Evolutionary conservation across 2,329 filamentous ascomycete species (phyloP).

Genomic region (Pyrenochaeta sp.): DNA sequence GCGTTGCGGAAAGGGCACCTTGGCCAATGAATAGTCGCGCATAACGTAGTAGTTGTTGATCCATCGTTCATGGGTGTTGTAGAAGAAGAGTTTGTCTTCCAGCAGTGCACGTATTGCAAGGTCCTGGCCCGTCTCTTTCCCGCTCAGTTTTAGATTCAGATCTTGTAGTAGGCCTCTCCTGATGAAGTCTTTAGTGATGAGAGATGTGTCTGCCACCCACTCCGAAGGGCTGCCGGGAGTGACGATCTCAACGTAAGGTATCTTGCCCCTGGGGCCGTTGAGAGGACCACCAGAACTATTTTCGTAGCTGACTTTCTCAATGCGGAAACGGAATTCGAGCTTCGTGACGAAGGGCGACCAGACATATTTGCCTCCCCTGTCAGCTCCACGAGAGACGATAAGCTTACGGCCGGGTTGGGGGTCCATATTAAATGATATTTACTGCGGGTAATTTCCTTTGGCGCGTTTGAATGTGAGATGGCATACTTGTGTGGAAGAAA

Average conservation of each 20-base stretch:
- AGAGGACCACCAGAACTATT: constrained; percentile 55
- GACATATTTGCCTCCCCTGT: constrained; percentile 53
- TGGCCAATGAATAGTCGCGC: constrained; percentile 60
- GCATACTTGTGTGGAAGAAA: background rate
- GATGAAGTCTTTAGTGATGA: constrained; percentile 62
- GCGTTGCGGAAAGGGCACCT: constrained; percentile 62
- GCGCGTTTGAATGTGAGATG: background rate
- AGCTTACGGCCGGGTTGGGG: constrained; percentile 23
- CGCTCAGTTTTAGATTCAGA: constrained; percentile 57
- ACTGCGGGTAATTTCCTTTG: background rate
- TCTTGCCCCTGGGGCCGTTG: constrained; percentile 64
- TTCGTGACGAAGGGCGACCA: constrained; percentile 72
- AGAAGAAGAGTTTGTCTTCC: constrained; percentile 70
- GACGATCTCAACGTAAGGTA: constrained; percentile 62
- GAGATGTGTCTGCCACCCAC: constrained; percentile 60
- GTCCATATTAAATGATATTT: constrained; percentile 1
- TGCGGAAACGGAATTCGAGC: constrained; percentile 68
- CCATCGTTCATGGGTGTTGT: constrained; percentile 64
- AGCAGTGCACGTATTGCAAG: constrained; percentile 63
- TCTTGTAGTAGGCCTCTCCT: constrained; percentile 56
- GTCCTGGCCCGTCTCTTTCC: constrained; percentile 57
- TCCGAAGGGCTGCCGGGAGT: constrained; percentile 18
- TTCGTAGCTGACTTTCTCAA: constrained; percentile 59
- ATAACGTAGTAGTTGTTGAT: constrained; percentile 66
- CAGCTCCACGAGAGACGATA: constrained; percentile 62